Percentiles rank a stretch among this genome's conserved stretches.
Conservation (phyloP, 441 rosid species). For the Arabidopsis lyrata region DNA sequence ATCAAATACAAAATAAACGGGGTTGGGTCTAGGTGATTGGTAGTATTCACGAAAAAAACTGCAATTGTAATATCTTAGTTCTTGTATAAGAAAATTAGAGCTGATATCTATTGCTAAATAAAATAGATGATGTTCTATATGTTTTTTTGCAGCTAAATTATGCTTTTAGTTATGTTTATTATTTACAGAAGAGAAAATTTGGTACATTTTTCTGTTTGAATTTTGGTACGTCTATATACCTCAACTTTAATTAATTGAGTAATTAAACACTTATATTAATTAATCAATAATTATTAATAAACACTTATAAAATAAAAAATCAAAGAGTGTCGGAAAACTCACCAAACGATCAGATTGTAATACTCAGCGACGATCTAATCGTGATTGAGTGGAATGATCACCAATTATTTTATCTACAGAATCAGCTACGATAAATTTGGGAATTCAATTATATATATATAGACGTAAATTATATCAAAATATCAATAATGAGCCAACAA, state of each 20-base stretch:
- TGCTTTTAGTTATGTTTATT: not conserved
- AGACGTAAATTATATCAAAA: too few relatives aligned
- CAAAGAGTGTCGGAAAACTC: too few relatives aligned
- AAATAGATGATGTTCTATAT: not conserved
- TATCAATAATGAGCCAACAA: too few relatives aligned
- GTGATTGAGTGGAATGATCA: too few relatives aligned
- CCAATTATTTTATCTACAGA: too few relatives aligned
- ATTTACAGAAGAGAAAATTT: not conserved
- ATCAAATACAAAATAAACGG: not conserved
- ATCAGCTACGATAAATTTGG: too few relatives aligned
- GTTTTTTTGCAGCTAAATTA: too few relatives aligned
- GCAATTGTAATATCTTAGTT: not conserved
- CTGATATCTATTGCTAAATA: not conserved
- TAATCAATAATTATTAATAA: too few relatives aligned
- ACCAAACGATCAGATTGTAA: too few relatives aligned
- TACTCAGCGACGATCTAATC: too few relatives aligned
- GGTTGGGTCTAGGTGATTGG: not conserved
- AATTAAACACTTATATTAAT: not conserved
- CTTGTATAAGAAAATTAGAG: not conserved
- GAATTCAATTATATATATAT: too few relatives aligned
- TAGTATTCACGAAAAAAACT: not conserved
- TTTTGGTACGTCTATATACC: not conserved
- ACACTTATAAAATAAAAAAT: too few relatives aligned
- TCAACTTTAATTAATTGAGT: conserved; percentile 11
- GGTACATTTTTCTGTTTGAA: not conserved